Percentiles rank a stretch among this genome's conserved stretches.
These are phyloP conservation scores for thale cress (Arabidopsis thaliana) DNA, from an alignment of 345 rosid genomes.

Conservation along the genomic window DNA sequence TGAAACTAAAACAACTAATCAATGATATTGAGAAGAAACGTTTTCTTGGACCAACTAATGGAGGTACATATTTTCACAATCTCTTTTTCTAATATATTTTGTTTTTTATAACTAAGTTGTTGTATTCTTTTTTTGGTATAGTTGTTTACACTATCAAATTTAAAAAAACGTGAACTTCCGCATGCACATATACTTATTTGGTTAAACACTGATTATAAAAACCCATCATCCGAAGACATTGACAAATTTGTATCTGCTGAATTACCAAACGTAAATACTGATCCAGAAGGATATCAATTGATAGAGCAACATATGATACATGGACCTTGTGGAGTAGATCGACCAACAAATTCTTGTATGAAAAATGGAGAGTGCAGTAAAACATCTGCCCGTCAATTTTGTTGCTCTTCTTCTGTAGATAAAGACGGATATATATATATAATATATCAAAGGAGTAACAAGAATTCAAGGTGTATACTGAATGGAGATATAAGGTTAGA, in stretches of 20 bases:
- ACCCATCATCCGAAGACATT: neutral
- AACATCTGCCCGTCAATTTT: neutral
- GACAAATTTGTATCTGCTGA: neutral
- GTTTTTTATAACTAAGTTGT: too few relatives aligned
- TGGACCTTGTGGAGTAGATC: neutral
- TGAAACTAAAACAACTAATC: neutral
- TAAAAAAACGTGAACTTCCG: neutral
- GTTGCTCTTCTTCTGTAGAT: neutral
- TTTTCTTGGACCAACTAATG: neutral
- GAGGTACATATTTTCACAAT: neutral
- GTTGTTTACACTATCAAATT: conserved; percentile 1
- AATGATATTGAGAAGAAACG: neutral
- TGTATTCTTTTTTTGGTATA: too few relatives aligned
- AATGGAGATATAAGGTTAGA: neutral
- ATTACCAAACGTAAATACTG: neutral
- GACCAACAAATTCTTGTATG: neutral
- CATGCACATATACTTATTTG: neutral
- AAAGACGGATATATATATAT: neutral
- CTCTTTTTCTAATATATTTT: too few relatives aligned
- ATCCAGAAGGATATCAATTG: neutral
- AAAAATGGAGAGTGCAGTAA: neutral
- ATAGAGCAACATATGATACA: conserved; percentile 6
- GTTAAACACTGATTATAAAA: neutral
- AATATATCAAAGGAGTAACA: neutral
- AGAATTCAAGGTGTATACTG: neutral